A percentile compares a stretch with the other conserved stretches of the same genome.
Evolutionary conservation across 1,284 basidiomycete species (phyloP).

Genomic region (Microstroma glucosiphilum): DNA sequence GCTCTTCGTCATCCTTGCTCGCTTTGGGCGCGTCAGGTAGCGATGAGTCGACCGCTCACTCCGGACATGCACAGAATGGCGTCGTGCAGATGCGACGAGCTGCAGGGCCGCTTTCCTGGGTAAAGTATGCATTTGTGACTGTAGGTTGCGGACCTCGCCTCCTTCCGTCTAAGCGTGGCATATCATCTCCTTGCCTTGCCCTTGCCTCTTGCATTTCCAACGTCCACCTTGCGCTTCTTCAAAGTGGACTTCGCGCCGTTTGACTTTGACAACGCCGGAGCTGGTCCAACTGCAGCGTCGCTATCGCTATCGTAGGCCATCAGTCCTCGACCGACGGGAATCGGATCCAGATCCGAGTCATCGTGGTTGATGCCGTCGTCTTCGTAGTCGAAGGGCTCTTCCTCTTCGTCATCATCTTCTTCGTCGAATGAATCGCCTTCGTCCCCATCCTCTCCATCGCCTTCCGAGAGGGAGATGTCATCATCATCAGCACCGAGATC

Average conservation of each 20-base stretch:
- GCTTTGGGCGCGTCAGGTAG: too few species aligned
- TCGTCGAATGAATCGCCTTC: constrained; percentile 7
- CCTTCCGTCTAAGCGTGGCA: too few species aligned
- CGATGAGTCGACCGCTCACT: too few species aligned
- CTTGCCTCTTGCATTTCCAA: not conserved
- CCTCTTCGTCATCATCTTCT: constrained; percentile 36
- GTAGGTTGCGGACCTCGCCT: too few species aligned
- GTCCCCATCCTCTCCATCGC: constrained; percentile 15
- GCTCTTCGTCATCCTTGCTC: too few species aligned
- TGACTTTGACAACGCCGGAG: not conserved
- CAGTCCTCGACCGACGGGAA: not conserved
- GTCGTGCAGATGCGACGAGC: too few species aligned
- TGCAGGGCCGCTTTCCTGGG: too few species aligned
- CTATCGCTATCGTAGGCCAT: not conserved
- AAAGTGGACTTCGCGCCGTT: not conserved
- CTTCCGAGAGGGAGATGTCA: constrained; percentile 13
- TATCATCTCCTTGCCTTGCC: not conserved
- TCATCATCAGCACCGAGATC: constrained; percentile 12
- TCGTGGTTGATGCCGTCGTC: constrained; percentile 14
- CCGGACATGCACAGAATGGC: too few species aligned
- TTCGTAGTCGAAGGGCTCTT: constrained; percentile 26
- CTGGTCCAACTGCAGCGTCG: not conserved
- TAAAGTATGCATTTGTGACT: too few species aligned
- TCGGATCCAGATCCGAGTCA: not conserved
- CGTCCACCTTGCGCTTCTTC: not conserved